These are phyloP conservation scores for Thymus quinquecostatus DNA, from an alignment of 257 asterid genomes.

Conservation along the genomic window DNA sequence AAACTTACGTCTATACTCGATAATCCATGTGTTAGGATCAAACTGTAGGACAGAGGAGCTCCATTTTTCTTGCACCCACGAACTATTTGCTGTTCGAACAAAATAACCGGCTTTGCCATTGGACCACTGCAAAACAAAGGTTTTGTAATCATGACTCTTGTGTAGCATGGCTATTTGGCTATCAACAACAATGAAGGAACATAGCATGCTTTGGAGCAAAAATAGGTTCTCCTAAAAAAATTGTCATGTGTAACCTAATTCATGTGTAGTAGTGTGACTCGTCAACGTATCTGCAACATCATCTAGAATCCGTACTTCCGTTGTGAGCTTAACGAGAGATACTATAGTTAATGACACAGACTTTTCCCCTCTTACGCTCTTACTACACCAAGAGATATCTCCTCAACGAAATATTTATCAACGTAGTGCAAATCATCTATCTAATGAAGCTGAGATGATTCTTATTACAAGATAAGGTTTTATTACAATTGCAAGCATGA, in stretches of 20 bases:
- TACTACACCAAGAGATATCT: background rate
- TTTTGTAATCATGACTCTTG: background rate
- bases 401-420: background rate
- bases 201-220: background rate
- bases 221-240: background rate
- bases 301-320: too few relatives aligned
- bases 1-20: slow-evolving; percentile 61
- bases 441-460: background rate
- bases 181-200: background rate
- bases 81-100: slow-evolving; percentile 47
- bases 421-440: background rate
- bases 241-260: background rate
- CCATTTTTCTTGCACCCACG: slow-evolving; percentile 78
- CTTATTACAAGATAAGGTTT: background rate
- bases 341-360: background rate
- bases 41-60: slow-evolving; percentile 68
- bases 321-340: background rate
- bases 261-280: too few relatives aligned
- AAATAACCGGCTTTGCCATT: slow-evolving; percentile 45
- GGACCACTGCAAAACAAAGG: slow-evolving; percentile 58
- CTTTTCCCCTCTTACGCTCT: background rate
- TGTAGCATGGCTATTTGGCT: too few relatives aligned
- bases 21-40: slow-evolving; percentile 84
- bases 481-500: background rate
- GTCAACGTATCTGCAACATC: too few relatives aligned